Evolutionary conservation across 306 rosid genomes (phyloP).

Genomic region (Sesbania bispinosa): DNA sequence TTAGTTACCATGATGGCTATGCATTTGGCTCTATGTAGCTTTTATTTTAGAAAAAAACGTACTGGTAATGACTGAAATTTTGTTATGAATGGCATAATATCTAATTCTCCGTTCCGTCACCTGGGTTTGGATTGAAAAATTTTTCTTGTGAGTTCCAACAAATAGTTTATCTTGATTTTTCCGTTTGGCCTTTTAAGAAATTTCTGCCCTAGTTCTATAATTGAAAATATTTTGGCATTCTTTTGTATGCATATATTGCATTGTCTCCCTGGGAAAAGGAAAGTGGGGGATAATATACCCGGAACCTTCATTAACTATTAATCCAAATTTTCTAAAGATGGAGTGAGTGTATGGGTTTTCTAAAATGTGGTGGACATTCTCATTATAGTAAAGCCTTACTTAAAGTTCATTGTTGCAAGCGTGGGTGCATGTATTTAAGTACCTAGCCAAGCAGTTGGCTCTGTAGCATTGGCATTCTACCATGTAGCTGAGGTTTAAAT

Average conservation of each 20-base stretch:
- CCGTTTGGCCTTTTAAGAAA: background rate
- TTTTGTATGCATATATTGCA: background rate
- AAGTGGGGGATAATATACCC: background rate
- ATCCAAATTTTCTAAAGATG: background rate
- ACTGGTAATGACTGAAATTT: background rate
- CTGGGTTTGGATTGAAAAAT: background rate
- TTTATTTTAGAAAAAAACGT: background rate
- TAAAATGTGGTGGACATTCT: constrained; percentile 12
- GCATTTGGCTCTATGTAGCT: background rate
- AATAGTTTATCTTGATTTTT: background rate
- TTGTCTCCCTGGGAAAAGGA: background rate
- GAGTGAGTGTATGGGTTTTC: background rate
- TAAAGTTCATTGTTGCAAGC: constrained; percentile 36
- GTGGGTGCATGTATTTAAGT: constrained; percentile 28
- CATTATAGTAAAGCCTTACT: constrained; percentile 7
- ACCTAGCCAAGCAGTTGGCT: constrained; percentile 27
- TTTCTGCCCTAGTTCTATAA: background rate
- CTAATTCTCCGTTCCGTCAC: background rate
- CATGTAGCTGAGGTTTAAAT: constrained; percentile 14
- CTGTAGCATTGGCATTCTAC: constrained; percentile 33
- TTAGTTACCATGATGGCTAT: background rate
- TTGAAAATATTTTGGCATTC: background rate
- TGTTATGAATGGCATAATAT: background rate
- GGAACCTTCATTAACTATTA: background rate
- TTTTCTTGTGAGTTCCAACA: background rate